Conservation (phyloP, 2,329 filamentous ascomycete species). For the Acrocalymma vagum region DNA sequence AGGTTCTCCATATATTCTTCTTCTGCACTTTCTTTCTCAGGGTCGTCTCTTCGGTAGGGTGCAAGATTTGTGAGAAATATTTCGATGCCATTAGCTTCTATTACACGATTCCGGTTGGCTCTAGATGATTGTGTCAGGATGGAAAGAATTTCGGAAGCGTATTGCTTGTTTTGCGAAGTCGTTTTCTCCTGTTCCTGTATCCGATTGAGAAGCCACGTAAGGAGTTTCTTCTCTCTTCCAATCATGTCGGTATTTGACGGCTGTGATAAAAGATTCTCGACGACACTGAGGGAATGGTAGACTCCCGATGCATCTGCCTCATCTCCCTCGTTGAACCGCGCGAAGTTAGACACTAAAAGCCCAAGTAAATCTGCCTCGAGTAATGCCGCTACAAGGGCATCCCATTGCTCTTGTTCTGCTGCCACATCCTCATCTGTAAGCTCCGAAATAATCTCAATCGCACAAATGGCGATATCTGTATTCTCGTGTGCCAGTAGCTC, state of each 20-base stretch:
- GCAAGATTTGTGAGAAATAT: constrained; percentile 82
- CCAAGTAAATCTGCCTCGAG: constrained; percentile 73
- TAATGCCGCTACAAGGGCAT: constrained; percentile 71
- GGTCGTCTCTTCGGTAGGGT: constrained; percentile 85
- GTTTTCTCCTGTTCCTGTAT: constrained; percentile 73
- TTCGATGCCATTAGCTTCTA: constrained; percentile 76
- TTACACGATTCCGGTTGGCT: constrained; percentile 70
- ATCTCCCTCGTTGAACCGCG: constrained; percentile 76
- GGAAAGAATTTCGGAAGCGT: constrained; percentile 88
- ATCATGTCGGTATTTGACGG: constrained; percentile 74
- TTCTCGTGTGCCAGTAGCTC: constrained; percentile 92
- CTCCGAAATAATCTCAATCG: constrained; percentile 88
- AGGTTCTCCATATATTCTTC: constrained; percentile 96
- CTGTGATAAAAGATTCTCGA: constrained; percentile 86
- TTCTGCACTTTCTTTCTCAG: constrained; percentile 83
- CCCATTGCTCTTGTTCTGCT: constrained; percentile 83
- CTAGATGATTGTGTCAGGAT: constrained; percentile 83
- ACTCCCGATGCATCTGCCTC: constrained; percentile 83
- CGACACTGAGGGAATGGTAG: constrained; percentile 81
- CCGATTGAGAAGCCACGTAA: constrained; percentile 80
- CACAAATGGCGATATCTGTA: constrained; percentile 92
- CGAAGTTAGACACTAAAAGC: constrained; percentile 79
- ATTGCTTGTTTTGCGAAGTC: constrained; percentile 92
- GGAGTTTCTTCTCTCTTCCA: constrained; percentile 70
- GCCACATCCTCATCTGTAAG: constrained; percentile 92